These are phyloP conservation scores for Penicillium nucicola DNA, from an alignment of 495 filamentous ascomycete species.

Conservation along the genomic window DNA sequence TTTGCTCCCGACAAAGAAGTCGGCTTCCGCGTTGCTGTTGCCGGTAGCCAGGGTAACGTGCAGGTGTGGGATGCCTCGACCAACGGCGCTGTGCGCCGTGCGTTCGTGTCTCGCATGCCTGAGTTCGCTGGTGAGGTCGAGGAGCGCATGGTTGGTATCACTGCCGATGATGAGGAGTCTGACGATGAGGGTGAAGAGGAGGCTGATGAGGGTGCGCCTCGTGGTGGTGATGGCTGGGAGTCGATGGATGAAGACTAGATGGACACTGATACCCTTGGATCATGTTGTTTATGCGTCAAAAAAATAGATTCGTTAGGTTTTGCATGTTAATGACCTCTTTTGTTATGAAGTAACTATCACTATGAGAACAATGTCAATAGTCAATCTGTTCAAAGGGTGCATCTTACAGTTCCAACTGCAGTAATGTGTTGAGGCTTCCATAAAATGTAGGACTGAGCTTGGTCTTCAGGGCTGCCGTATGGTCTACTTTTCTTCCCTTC, in stretches of 20 bases:
- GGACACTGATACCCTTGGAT: constrained; percentile 26
- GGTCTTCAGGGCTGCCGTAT: too few species aligned
- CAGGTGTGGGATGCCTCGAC: constrained; percentile 97
- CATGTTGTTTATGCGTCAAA: constrained; percentile 17
- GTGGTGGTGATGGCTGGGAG: constrained; percentile 65
- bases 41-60: constrained; percentile 90
- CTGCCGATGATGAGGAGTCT: constrained; percentile 61
- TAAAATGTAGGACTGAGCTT: too few species aligned
- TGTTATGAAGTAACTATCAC: constrained; percentile 5
- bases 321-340: constrained; percentile 10
- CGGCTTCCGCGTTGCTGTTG: constrained; percentile 86
- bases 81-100: constrained; percentile 81
- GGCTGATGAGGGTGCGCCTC: constrained; percentile 42
- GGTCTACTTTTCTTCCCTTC: too few species aligned
- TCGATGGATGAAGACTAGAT: constrained; percentile 83
- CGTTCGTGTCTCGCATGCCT: constrained; percentile 73
- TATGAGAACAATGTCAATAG: constrained; percentile 1
- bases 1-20: constrained; percentile 90
- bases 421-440: too few species aligned
- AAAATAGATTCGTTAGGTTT: constrained; percentile 25
- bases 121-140: constrained; percentile 58
- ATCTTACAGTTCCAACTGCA: too few species aligned
- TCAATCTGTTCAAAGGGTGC: too few species aligned
- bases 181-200: constrained; percentile 62
- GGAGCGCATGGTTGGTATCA: constrained; percentile 73